Evolutionary conservation across 805 yeast genomes (phyloP), one percentile per base, ranked within the genome.

Genomic region (Saturnispora dispora): DNA sequence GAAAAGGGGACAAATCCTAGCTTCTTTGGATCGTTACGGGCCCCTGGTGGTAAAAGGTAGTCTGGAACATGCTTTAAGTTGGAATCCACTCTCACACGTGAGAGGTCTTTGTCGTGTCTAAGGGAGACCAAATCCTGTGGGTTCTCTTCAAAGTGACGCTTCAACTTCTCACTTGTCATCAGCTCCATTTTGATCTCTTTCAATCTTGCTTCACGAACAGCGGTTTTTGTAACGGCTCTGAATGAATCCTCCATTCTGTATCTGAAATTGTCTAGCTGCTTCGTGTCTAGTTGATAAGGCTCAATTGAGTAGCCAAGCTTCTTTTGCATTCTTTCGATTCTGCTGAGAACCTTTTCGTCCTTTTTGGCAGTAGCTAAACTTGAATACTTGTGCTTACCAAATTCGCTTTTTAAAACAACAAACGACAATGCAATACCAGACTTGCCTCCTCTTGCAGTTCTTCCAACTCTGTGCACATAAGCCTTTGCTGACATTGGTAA

Each of bases 381-480:
- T 1, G 98, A 88, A 28, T 82, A 79, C 65, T 83, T 88, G 69
- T 93, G 96, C 61, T 86, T 88, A 32, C 96, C 96, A 70, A 85
- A 83, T 61, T 87, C 90, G 55, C 83, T 85, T 33, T 73, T 70
- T 27, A 93, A 86, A 25, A 91, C 88, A 18, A 90, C 93, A 71
- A 91, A 93, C 17, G 97, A 89, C 51, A 93, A 75, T 0, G 98
- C 86, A 79, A 88, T 90, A 53, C 99, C 99, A 1, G 93, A 76
- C 64, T 88, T 89, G 50, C 96, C 96, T 7, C 96, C 98, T 70
- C 99, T 82, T 5, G 99, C 99, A 4, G 99, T 93, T 72, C 99
- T 82, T 48, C 99, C 99, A 36, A 93, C 79, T 64, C 99, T 79
- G 68, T 93, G 99, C 30, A 88, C 83, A 64, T 93, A 93, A 3